Evolutionary conservation across 768 basidiomycete genomes (phyloP), one percentile per base, ranked within the genome.

Genomic region (Tephrocybe sp.): DNA sequence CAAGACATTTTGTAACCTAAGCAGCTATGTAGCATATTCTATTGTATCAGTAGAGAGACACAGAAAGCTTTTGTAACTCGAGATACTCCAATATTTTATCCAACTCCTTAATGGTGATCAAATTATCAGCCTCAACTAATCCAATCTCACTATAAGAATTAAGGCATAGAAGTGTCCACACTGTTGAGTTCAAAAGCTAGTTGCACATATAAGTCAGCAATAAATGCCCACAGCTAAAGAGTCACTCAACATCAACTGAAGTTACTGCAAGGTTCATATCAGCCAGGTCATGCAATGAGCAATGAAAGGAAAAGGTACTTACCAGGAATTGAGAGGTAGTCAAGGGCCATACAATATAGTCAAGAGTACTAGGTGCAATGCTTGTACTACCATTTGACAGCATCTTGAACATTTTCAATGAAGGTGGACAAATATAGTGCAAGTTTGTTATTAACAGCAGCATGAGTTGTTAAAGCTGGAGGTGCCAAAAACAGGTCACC

Each of bases 271-370:
- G 26, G 24, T 33, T 32, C 8, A 33, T 12, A 46, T 15, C 15
- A 34, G 54, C 17, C 45, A 17, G 23, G 21, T 25, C 24, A 28
- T 14, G 24, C 40, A 8, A 39, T 11, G 28, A 40, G 32, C 20
- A 38, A 34, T 11, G 34, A 20, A 25, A 41, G 21, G 28, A 8
- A 50, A 18, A 28, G 5, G 14, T 10, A 54, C 53, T 21, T 54
- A 65, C 64, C 58, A 21, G 60, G 64, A n/a, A 65, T 61, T 9
- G 44, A 53, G 2, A 66, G 55, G 39, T 66, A 66, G 32, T 69
- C 58, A 0, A 66, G 48, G 8, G 61, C 68, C 69, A 70, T 68
- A 0, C 55, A 40, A 7, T 61, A 59, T 8, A 67, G 56, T 2
- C 38, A 33, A 4, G 64, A 62, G 42, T 58, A 66, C 10, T 37